Conservation (phyloP, 371 early-diverging fungal genomes). For the Mortierella sp. region DNA sequence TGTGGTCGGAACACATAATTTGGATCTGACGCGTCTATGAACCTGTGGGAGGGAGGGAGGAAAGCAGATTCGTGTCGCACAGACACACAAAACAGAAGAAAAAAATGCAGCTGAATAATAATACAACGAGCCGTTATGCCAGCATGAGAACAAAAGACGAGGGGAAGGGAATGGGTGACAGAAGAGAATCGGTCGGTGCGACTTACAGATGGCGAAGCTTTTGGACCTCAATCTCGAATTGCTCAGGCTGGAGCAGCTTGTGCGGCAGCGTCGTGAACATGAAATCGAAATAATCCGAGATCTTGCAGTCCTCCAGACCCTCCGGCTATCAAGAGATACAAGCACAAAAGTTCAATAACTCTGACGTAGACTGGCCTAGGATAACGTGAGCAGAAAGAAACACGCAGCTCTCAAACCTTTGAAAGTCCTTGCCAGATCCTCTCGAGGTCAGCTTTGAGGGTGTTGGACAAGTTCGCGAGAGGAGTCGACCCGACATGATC, state of each 20-base stretch:
- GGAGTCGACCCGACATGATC: constrained; percentile 95
- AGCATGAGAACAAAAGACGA: too few relatives aligned
- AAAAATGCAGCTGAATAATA: neutral
- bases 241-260: constrained; percentile 86
- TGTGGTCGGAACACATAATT: constrained; percentile 89
- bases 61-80: too few relatives aligned
- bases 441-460: constrained; percentile 85
- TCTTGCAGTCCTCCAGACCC: constrained; percentile 81
- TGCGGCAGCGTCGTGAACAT: constrained; percentile 93
- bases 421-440: constrained; percentile 91
- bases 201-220: constrained; percentile 76
- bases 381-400: neutral
- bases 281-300: constrained; percentile 94
- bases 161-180: neutral
- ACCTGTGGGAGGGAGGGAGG: constrained; percentile 59
- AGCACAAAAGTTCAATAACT: neutral
- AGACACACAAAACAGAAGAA: too few relatives aligned
- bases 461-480: constrained; percentile 81
- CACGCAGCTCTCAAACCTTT: constrained; percentile 69
- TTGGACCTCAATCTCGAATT: constrained; percentile 83
- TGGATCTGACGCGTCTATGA: constrained; percentile 73
- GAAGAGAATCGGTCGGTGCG: neutral
- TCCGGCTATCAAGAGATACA: constrained; percentile 68
- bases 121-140: neutral
- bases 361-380: neutral